A percentile compares a stretch with the other conserved stretches of the same genome.
phyloP scores from a whole-genome alignment of 2,329 filamentous ascomycete genomes.

The Neobulgaria alba region DNA sequence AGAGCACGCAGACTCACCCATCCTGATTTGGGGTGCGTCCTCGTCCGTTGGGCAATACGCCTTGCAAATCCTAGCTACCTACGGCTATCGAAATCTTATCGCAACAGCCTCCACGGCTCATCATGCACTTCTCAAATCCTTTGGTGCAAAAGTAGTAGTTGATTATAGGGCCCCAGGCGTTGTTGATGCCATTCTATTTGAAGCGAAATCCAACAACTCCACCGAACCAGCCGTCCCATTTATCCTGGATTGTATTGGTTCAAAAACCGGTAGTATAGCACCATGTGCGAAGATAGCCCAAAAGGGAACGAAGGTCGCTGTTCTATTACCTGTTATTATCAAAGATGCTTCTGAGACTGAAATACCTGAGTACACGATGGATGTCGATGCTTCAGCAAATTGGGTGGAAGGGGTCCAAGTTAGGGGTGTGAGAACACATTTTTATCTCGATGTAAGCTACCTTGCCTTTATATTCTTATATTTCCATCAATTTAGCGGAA shows the following conservation, averaged over 20 bases:
- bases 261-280: constrained; percentile 36
- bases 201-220: constrained; percentile 10
- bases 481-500: not conserved
- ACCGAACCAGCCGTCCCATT: constrained; percentile 30
- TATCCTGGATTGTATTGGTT: constrained; percentile 48
- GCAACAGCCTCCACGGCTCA: constrained; percentile 24
- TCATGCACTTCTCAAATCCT: constrained; percentile 24
- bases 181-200: constrained; percentile 18
- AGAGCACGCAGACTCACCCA: constrained; percentile 24
- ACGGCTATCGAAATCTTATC: constrained; percentile 41
- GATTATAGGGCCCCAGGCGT: constrained; percentile 26
- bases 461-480: not conserved
- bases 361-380: constrained; percentile 46
- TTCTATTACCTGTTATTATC: constrained; percentile 52
- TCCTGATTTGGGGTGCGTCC: constrained; percentile 31
- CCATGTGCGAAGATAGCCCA: constrained; percentile 43
- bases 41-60: constrained; percentile 29
- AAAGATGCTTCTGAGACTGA: constrained; percentile 39
- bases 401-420: constrained; percentile 46
- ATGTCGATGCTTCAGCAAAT: constrained; percentile 33
- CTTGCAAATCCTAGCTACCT: constrained; percentile 39
- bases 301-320: constrained; percentile 42
- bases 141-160: constrained; percentile 26
- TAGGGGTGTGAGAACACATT: constrained; percentile 47
- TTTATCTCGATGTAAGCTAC: constrained; percentile 38